phyloP scores from a whole-genome alignment of 2,329 filamentous ascomycete genomes.

The Penicillium sclerotiorum region DNA sequence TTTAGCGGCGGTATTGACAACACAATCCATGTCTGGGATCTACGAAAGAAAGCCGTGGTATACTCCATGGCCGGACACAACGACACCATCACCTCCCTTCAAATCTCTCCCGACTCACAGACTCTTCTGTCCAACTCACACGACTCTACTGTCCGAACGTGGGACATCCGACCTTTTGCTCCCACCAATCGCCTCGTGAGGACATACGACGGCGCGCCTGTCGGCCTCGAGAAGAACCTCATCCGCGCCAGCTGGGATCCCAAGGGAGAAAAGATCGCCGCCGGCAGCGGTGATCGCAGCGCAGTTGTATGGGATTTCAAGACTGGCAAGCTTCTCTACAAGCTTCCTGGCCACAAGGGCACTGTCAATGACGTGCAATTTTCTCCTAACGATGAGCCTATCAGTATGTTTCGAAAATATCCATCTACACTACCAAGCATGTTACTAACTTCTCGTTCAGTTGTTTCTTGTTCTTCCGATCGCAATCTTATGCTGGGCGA shows the following conservation, averaged over 20 bases:
- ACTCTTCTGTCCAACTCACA: constrained; percentile 88
- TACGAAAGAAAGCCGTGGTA: constrained; percentile 84
- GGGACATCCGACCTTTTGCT: constrained; percentile 95
- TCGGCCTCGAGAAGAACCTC: constrained; percentile 88
- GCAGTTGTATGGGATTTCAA: constrained; percentile 89
- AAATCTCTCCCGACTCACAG: constrained; percentile 91
- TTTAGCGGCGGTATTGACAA: constrained; percentile 96
- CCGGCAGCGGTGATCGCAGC: constrained; percentile 86
- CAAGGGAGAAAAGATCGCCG: constrained; percentile 81
- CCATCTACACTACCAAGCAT: not conserved
- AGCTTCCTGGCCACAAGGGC: constrained; percentile 92
- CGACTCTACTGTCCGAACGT: constrained; percentile 90
- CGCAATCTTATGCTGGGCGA: constrained; percentile 82
- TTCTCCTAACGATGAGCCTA: constrained; percentile 78
- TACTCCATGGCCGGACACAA: constrained; percentile 88
- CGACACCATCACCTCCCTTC: constrained; percentile 87
- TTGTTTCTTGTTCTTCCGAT: constrained; percentile 89
- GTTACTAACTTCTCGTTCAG: constrained; percentile 49
- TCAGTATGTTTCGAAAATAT: constrained; percentile 65
- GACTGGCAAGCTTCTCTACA: constrained; percentile 89
- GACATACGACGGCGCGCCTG: constrained; percentile 89
- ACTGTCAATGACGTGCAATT: constrained; percentile 95
- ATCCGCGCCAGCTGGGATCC: constrained; percentile 88
- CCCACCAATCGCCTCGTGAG: constrained; percentile 80
- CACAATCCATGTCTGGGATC: constrained; percentile 95